Evolutionary conservation across 1,284 basidiomycete genomes (phyloP).

Genomic region (Irpex rosettiformis): DNA sequence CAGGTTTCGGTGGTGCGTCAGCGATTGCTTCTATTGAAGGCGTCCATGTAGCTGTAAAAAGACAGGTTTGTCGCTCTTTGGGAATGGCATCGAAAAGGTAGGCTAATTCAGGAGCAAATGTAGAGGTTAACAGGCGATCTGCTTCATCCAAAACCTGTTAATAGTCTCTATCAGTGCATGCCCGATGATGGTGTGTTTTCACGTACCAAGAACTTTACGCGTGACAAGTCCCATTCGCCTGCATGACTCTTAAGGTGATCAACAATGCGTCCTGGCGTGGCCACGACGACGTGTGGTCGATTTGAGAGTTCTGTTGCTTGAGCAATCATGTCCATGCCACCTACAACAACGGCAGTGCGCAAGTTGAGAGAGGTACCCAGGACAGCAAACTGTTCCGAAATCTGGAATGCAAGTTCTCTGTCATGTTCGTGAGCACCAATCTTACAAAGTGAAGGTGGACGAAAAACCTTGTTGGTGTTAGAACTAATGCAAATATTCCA

Average conservation of each 20-base stretch:
- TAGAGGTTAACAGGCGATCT: constrained; percentile 87
- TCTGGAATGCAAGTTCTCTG: constrained; percentile 96
- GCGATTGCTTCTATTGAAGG: constrained; percentile 83
- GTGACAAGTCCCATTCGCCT: constrained; percentile 81
- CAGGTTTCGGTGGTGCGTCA: constrained; percentile 68
- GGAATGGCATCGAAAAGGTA: constrained; percentile 82
- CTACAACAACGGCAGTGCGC: constrained; percentile 87
- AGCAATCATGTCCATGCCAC: constrained; percentile 98
- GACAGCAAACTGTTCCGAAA: constrained; percentile 94
- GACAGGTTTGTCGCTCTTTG: constrained; percentile 85
- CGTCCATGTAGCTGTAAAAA: constrained; percentile 96
- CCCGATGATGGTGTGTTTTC: background rate
- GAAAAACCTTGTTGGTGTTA: constrained; percentile 88
- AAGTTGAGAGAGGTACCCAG: constrained; percentile 81
- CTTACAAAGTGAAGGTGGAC: background rate
- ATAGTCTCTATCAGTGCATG: background rate
- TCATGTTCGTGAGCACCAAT: background rate
- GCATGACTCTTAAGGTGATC: constrained; percentile 84
- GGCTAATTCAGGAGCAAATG: constrained; percentile 85
- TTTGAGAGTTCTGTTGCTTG: constrained; percentile 87
- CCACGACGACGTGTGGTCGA: constrained; percentile 92
- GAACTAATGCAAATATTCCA: constrained; percentile 89
- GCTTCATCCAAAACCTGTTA: constrained; percentile 91
- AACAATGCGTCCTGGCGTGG: constrained; percentile 93
- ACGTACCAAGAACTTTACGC: constrained; percentile 83